Base-by-base conservation (phyloP, 1,284 basidiomycete genomes). In the Entoloma clypeatum region DNA sequence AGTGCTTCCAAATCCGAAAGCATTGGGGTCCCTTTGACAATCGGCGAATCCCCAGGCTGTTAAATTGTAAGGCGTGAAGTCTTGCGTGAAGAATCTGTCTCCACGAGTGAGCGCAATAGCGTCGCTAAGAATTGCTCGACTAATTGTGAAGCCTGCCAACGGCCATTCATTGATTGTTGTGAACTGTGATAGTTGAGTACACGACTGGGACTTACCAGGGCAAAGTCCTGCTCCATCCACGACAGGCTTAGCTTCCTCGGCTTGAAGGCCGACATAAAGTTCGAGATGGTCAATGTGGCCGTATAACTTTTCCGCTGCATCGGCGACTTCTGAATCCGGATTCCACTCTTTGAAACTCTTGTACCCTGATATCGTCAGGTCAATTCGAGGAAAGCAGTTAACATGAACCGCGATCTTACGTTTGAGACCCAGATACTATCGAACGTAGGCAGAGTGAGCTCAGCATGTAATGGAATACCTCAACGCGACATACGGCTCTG, bases 71-170 rank as follows among this genome's bases (percentile, higher is more conserved):
- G 87, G 81, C 0, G 86, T 92, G 58, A 79, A 86, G 58, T 93
- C 90, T 24, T 81, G 70, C 0, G 88, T 92, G 65, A 80, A 87
- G 72, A 82, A 87, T 34, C 90, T 74, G 54, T 92, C 89, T 19
- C 87, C 81, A 43, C 90, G 82, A 32, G 85, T 88, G 36, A 92
- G 75, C 4, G 86, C 81, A 41, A 89, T 86, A n/a, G 89, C 90
- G 57, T 93, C 91, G 50, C 81, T 79, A 26, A 94, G 77, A 54
- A 94, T 94, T 10, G 89, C 91, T 27, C 91, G 79, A 52, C 83
- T 85, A 55, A 90, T 80, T 6, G 92, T 93, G 62, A 87, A 92
- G 7, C 82, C 84, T 81, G 32, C 3, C 14, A 28, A 19, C 30
- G 25, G 33, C 43, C 16, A 47, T 36, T 16, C n/a, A 8, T n/a